These are phyloP conservation scores for Discostella stelligeroides DNA, from an alignment of 108 stramenopile species.

Conservation along the genomic window DNA sequence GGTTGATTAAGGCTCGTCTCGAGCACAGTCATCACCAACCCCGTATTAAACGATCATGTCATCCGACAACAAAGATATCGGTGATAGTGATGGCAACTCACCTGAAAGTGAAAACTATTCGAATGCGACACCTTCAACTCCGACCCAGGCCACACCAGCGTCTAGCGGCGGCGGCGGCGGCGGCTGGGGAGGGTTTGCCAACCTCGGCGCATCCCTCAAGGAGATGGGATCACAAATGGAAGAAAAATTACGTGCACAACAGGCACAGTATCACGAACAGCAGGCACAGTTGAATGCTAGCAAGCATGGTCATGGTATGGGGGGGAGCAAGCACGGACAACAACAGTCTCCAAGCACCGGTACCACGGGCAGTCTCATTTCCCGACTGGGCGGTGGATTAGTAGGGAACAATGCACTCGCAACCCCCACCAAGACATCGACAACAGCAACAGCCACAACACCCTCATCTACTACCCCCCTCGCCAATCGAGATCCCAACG, in stretches of 20 bases:
- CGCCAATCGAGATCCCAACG: slow-evolving; percentile 37
- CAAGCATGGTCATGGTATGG: slow-evolving; percentile 16
- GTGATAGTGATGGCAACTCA: neutral
- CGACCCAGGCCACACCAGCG: neutral
- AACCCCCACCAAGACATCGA: neutral
- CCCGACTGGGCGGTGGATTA: slow-evolving; percentile 25
- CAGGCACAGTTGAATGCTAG: slow-evolving; percentile 26
- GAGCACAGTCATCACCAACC: too few relatives aligned
- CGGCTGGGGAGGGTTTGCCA: slow-evolving; percentile 20
- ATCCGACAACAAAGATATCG: neutral
- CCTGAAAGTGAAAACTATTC: neutral
- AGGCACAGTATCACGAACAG: slow-evolving; percentile 16
- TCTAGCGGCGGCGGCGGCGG: neutral
- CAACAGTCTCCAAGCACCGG: slow-evolving; percentile 15
- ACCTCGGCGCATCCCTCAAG: slow-evolving; percentile 24
- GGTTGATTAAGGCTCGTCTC: too few relatives aligned
- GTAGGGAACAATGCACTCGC: slow-evolving; percentile 10
- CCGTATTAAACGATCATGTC: too few relatives aligned
- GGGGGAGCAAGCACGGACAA: slow-evolving; percentile 32
- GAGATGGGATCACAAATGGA: slow-evolving; percentile 33
- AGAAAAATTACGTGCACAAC: slow-evolving; percentile 21
- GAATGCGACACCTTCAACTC: neutral
- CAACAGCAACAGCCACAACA: slow-evolving; percentile 4
- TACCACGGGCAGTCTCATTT: slow-evolving; percentile 30
- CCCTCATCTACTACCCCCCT: slow-evolving; percentile 14